Percentiles rank a stretch among this genome's conserved stretches.
Conservation (phyloP, 805 yeast species). For the Wickerhamiella sergipiensis region DNA sequence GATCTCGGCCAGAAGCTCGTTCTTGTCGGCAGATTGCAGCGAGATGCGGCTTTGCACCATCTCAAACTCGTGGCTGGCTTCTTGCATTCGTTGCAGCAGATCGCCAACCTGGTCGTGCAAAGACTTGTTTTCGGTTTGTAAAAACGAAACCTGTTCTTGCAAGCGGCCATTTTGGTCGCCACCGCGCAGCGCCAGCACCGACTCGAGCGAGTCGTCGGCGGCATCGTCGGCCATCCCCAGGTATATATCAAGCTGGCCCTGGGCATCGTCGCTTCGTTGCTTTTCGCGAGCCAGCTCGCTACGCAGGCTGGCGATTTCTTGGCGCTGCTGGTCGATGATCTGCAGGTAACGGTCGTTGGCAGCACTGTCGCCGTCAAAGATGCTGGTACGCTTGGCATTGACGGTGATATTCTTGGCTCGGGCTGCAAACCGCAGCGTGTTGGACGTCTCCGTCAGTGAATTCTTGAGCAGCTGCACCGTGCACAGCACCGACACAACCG, state of each 20-base stretch:
- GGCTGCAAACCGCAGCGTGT: conserved; percentile 83
- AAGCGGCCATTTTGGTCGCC: not conserved
- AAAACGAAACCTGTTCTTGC: not conserved
- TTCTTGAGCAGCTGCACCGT: conserved; percentile 58
- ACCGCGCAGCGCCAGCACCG: conserved; percentile 8
- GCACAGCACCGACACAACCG: conserved; percentile 74
- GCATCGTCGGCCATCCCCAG: conserved; percentile 7
- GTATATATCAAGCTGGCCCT: conserved; percentile 15
- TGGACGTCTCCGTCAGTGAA: conserved; percentile 61
- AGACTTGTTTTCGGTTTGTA: conserved; percentile 9
- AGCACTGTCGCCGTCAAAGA: conserved; percentile 25
- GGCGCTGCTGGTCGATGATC: conserved; percentile 48
- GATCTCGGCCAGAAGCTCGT: conserved; percentile 58
- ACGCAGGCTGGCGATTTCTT: conserved; percentile 32
- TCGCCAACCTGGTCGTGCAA: conserved; percentile 12
- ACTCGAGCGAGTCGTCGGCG: conserved; percentile 17
- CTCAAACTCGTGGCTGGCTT: conserved; percentile 9
- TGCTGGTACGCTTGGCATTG: conserved; percentile 38
- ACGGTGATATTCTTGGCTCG: conserved; percentile 78
- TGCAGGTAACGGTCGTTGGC: conserved; percentile 39
- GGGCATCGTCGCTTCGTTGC: conserved; percentile 15
- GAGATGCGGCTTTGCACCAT: not conserved
- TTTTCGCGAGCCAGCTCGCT: conserved; percentile 7
- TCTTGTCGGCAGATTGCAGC: conserved; percentile 18
- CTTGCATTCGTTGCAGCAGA: conserved; percentile 11